Base-by-base conservation (phyloP, 805 yeast genomes). In the Jamesozyma piceae region DNA sequence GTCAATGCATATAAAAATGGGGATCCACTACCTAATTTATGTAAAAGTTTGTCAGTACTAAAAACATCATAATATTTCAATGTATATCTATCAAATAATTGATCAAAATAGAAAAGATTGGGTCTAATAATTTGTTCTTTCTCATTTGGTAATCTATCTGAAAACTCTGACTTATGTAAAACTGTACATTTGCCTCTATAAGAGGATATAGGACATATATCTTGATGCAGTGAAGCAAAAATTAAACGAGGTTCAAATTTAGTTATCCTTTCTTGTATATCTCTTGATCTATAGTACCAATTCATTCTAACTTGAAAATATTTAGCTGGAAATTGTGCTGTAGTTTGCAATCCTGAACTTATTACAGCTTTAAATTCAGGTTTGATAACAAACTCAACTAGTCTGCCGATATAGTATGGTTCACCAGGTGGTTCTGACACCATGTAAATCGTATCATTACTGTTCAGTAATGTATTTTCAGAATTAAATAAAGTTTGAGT, bases 391-490 rank as follows among this genome's bases (percentile, higher is more conserved):
- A 88, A 86, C 14, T 89, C 92, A 69, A 85, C 74, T 32, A 90
- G 72, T 34, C 90, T 69, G 1, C 94, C 97, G 35, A 92, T 74
- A 54, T 87, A 85, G 66, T 83, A 92, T 0, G 97, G 97, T 53
- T 87, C 96, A 2, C 95, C 92, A 0, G 95, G 87, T 1, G 95
- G 95, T 60, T 87, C 96, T 48, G 92, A 78, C 11, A 89, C 72
- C 78, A 89, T 78, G 58, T 83, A 88, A 9, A 88, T 80, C 45
- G 71, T 77, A 44, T 88, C 95, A 41, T 64, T 55, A 33, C 54
- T 49, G 36, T 50, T 50, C 9, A 67, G 29, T 2, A 60, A 33
- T 30, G 21, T 43, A 20, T 38, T 60, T 5, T 47, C 52, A 0
- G 42, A 31, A 26, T 50, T 50, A 15, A 42, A 43, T 17, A 69